Conservation (phyloP, 768 basidiomycete species). For the Collybia mongolica region DNA sequence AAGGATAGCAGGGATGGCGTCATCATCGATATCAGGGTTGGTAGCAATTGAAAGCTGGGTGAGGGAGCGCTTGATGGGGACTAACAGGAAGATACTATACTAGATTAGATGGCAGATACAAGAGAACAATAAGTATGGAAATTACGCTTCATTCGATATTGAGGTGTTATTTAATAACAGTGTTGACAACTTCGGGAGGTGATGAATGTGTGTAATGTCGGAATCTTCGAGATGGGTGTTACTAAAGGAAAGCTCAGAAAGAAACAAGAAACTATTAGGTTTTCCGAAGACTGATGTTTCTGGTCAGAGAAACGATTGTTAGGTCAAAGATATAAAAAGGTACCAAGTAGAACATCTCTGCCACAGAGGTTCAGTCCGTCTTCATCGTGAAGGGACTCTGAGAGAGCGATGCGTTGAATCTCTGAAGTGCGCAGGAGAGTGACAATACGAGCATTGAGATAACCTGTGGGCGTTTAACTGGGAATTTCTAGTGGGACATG, state of each 20-base stretch:
- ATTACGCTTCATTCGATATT: constrained; percentile 61
- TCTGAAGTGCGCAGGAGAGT: constrained; percentile 44
- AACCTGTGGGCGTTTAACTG: constrained; percentile 28
- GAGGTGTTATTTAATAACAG: constrained; percentile 51
- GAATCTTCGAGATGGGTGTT: constrained; percentile 43
- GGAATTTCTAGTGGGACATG: neutral
- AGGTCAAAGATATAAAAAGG: neutral
- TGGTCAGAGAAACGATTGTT: constrained; percentile 5
- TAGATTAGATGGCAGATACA: constrained; percentile 4
- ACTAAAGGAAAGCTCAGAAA: constrained; percentile 50
- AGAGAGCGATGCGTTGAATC: constrained; percentile 42
- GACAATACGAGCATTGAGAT: constrained; percentile 44
- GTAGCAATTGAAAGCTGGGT: constrained; percentile 47
- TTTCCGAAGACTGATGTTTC: constrained; percentile 42
- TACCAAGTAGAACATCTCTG: constrained; percentile 43
- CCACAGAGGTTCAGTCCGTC: constrained; percentile 50
- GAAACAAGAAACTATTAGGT: constrained; percentile 48
- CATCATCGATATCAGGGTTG: constrained; percentile 56
- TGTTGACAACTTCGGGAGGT: constrained; percentile 46
- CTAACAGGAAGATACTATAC: constrained; percentile 54
- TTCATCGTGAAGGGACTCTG: constrained; percentile 43
- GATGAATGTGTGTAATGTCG: constrained; percentile 51
- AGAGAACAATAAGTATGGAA: neutral
- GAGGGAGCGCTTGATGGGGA: constrained; percentile 54
- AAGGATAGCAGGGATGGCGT: constrained; percentile 53